These are phyloP conservation scores for Gonium pectorale DNA, from an alignment of 139 green algal species.

Conservation along the genomic window DNA sequence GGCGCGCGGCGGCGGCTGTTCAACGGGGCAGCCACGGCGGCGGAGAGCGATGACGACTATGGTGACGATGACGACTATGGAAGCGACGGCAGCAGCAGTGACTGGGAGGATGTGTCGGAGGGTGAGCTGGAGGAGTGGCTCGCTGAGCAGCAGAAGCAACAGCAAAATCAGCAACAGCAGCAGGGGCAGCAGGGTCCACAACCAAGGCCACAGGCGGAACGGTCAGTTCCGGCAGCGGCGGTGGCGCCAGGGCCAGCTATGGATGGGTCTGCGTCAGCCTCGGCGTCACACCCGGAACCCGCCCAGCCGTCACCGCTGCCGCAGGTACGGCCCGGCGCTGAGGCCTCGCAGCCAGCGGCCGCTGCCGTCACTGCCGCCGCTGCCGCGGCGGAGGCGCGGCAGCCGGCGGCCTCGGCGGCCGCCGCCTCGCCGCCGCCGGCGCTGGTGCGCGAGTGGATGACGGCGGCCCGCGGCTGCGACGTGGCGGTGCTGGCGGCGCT, in stretches of 20 bases:
- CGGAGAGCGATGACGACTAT: not conserved
- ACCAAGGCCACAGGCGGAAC: not conserved
- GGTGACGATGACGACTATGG: not conserved
- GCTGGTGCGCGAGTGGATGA: conserved; percentile 39
- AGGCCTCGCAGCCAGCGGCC: too few relatives aligned
- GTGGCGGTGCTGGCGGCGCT: conserved; percentile 8
- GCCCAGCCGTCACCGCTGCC: too few relatives aligned
- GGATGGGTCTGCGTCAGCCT: too few relatives aligned
- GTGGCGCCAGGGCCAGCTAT: too few relatives aligned
- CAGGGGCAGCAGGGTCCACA: not conserved
- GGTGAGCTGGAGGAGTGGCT: conserved; percentile 27
- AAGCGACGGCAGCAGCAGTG: conserved; percentile 12
- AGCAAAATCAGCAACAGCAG: not conserved
- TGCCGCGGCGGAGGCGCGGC: not conserved
- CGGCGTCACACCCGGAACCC: too few relatives aligned
- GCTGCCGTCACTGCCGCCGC: too few relatives aligned
- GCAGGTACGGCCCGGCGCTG: too few relatives aligned
- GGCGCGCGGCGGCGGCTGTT: too few relatives aligned
- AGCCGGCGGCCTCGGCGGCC: not conserved
- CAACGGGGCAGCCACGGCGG: too few relatives aligned
- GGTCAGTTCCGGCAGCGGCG: too few relatives aligned
- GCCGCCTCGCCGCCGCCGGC: not conserved
- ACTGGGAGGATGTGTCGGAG: conserved; percentile 32
- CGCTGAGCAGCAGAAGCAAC: not conserved
- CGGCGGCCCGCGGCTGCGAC: conserved; percentile 26